Evolutionary conservation across 208 protist species (phyloP).

Genomic region (Phytomonas francai): DNA sequence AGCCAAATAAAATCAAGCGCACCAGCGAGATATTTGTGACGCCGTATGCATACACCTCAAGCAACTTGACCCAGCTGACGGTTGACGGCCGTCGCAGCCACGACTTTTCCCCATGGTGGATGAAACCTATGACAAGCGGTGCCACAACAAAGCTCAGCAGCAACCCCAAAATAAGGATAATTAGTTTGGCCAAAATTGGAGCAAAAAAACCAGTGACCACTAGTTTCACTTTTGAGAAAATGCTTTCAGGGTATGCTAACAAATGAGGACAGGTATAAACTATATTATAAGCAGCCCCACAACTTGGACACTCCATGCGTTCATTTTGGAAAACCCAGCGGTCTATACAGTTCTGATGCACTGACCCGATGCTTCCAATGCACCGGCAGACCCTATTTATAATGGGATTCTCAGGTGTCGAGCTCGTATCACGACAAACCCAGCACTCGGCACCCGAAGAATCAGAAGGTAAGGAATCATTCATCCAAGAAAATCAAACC

Average conservation of each 20-base stretch:
- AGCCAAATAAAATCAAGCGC: not conserved
- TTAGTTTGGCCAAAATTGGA: conserved; percentile 13
- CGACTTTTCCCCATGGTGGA: conserved; percentile 10
- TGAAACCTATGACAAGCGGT: conserved; percentile 18
- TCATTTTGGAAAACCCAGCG: conserved; percentile 50
- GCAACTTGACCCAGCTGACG: not conserved
- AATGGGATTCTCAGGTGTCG: conserved; percentile 32
- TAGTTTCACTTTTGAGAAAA: conserved; percentile 10
- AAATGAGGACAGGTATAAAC: conserved; percentile 12
- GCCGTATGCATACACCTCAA: not conserved
- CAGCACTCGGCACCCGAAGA: conserved; percentile 34
- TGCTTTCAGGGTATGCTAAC: conserved; percentile 13
- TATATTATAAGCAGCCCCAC: conserved; percentile 36
- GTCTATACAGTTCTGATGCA: conserved; percentile 67
- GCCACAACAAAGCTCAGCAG: conserved; percentile 22
- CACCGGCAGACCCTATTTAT: conserved; percentile 45
- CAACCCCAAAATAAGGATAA: conserved; percentile 8
- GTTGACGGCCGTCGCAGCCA: not conserved
- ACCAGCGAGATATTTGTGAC: not conserved
- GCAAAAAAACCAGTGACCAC: not conserved
- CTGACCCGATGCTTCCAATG: conserved; percentile 43
- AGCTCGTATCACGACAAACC: conserved; percentile 47
- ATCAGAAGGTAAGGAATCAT: not conserved
- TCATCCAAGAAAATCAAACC: not conserved
- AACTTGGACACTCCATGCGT: conserved; percentile 42